These are phyloP conservation scores for Ilex paraguariensis DNA, from an alignment of 305 asterid species.

Conservation along the genomic window DNA sequence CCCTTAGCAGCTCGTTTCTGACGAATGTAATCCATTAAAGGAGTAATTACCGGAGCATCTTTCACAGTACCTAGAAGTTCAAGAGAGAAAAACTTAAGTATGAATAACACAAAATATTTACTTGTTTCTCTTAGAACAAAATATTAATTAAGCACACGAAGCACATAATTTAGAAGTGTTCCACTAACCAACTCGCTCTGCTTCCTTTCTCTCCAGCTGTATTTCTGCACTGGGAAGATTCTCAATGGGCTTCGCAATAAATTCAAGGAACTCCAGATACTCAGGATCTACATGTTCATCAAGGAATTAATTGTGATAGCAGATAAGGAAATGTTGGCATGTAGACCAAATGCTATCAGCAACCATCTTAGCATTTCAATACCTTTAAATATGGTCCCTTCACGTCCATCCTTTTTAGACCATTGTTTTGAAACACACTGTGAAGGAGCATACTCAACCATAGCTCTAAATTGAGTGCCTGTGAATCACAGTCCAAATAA, in stretches of 20 bases:
- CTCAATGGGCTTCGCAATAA: conserved; percentile 80
- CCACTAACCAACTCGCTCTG: conserved; percentile 81
- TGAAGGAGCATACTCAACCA: conserved; percentile 91
- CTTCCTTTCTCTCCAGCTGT: conserved; percentile 91
- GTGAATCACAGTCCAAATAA: neutral
- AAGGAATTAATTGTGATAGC: conserved; percentile 26
- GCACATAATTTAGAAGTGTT: neutral
- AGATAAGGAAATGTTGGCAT: conserved; percentile 18
- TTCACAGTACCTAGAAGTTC: conserved; percentile 58
- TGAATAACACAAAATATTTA: conserved; percentile 10
- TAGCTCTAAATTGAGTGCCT: conserved; percentile 81
- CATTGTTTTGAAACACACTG: conserved; percentile 82
- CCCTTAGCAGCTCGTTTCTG: conserved; percentile 88
- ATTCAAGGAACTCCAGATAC: conserved; percentile 91
- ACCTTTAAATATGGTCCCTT: conserved; percentile 87
- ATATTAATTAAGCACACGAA: neutral
- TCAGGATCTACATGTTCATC: conserved; percentile 72
- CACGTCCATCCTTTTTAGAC: conserved; percentile 89
- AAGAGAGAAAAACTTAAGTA: conserved; percentile 11
- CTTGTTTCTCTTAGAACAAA: conserved; percentile 2
- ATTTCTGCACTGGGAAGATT: conserved; percentile 97
- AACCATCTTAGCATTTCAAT: conserved; percentile 10
- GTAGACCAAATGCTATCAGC: conserved; percentile 22
- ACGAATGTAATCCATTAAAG: conserved; percentile 88
- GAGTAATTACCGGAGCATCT: conserved; percentile 75